Evolutionary conservation across 805 yeast genomes (phyloP), one percentile per base, ranked within the genome.

Genomic region (Pichia occidentalis): DNA sequence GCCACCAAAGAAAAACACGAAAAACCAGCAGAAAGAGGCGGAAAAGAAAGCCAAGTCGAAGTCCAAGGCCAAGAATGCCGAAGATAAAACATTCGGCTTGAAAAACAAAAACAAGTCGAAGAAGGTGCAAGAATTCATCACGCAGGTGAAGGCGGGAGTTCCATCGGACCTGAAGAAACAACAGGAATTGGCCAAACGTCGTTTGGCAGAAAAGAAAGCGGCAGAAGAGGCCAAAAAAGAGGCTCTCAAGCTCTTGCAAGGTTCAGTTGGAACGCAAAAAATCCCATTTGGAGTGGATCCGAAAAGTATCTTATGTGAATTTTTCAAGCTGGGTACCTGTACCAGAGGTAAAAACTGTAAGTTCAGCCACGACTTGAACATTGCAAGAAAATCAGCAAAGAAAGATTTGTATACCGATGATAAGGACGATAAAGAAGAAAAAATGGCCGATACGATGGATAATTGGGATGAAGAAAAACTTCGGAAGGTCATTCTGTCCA

Each of bases 271-370:
- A 38, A 70, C 67, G 32, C 97, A 85, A 59, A 86, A 85, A 57
- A 85, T 90, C 23, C 95, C 96, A 29, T 87, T 90, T 54, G 98
- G 98, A 37, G 97, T 87, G 43, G 97, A 92, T 64, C 98, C 98
- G 38, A 90, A 92, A 64, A 77, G 95, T 1, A 82, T 92, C 24
- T 63, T 92, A 16, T 92, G 98, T 74, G 84, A 85, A 41, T 78
- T 77, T 61, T 90, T 86, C 76, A 92, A 80, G 63, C 71, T 73
- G 29, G 86, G 95, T 19, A 70, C 71, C 35, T 92, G 98, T 74
- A 76, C 80, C 48, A 82, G 82, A 59, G 92, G 92, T 27, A 71
- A 75, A 53, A 73, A 73, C 56, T 92, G 98, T 77, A 92, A 88
- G 61, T 92, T 88, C 65, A 78, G 94, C 32, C 98, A 92, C 61